These are phyloP conservation scores for Discostella pseudostelligera DNA, from an alignment of 108 stramenopile genomes.

Conservation along the genomic window DNA sequence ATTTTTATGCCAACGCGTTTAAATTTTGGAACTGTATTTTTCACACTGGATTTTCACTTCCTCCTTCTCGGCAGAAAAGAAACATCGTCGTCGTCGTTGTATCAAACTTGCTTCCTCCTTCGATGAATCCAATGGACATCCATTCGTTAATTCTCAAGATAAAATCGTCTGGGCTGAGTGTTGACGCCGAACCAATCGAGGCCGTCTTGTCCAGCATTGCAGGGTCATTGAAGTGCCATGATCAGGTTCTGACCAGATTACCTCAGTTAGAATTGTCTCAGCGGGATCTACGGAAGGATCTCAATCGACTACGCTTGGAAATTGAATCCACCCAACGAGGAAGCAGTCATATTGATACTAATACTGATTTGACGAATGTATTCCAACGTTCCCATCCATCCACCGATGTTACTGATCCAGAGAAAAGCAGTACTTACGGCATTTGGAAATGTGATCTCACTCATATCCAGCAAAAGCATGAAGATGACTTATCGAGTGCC, in stretches of 20 bases:
- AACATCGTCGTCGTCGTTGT: too few relatives aligned
- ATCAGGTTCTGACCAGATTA: slow-evolving; percentile 9
- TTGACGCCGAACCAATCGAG: slow-evolving; percentile 8
- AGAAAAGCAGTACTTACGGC: slow-evolving; percentile 5
- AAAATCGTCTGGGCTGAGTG: slow-evolving; percentile 11
- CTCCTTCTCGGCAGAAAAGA: too few relatives aligned
- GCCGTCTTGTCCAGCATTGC: slow-evolving; percentile 2
- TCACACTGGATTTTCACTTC: background rate
- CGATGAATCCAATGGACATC: background rate
- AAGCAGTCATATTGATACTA: background rate
- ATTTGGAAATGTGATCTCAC: slow-evolving; percentile 1
- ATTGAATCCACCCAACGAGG: slow-evolving; percentile 1
- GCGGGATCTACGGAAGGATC: slow-evolving; percentile 22
- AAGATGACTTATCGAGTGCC: background rate
- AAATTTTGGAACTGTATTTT: background rate
- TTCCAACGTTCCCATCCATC: background rate
- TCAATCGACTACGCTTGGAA: slow-evolving; percentile 16
- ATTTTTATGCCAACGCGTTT: too few relatives aligned
- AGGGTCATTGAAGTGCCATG: slow-evolving; percentile 12
- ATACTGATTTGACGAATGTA: background rate
- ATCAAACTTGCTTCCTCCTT: background rate
- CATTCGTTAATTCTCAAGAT: slow-evolving; percentile 5
- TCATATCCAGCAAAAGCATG: slow-evolving; percentile 1
- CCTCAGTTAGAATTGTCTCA: slow-evolving; percentile 14
- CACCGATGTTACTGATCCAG: background rate